Percentiles rank a stretch among this genome's conserved stretches.
phyloP scores from a whole-genome alignment of 2,329 filamentous ascomycete species.

The Periconia macrospinosa region DNA sequence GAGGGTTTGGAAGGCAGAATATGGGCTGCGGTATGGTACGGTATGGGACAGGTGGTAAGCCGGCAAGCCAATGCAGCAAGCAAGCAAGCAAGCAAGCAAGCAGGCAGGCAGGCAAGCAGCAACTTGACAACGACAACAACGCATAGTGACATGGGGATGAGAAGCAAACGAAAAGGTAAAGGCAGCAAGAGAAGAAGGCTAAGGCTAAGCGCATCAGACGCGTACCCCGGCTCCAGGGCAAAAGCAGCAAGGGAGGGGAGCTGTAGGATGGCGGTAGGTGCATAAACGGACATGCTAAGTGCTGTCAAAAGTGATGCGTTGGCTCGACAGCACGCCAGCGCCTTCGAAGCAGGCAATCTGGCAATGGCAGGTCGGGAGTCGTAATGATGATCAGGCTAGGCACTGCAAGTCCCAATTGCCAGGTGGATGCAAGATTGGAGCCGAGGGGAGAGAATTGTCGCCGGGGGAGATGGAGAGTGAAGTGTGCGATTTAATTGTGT shows the following conservation, averaged over 20 bases:
- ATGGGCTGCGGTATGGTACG: too few relatives aligned
- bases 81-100: too few relatives aligned
- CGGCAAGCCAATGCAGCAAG: not conserved
- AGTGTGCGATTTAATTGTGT: not conserved
- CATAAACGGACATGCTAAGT: conserved; percentile 45
- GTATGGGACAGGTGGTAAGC: not conserved
- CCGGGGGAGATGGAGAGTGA: conserved; percentile 1
- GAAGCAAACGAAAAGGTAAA: conserved; percentile 20
- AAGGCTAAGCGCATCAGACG: conserved; percentile 43
- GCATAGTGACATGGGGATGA: conserved; percentile 3
- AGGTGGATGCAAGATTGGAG: conserved; percentile 1
- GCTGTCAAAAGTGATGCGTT: conserved; percentile 47
- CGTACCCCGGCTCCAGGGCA: conserved; percentile 28
- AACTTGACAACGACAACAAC: conserved; percentile 9
- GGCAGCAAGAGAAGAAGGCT: conserved; percentile 30
- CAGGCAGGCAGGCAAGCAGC: too few relatives aligned
- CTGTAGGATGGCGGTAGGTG: conserved; percentile 29
- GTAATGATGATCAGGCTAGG: conserved; percentile 23
- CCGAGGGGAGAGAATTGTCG: conserved; percentile 19
- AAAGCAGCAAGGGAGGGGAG: conserved; percentile 39
- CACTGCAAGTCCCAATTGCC: conserved; percentile 20
- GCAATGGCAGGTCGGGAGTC: conserved; percentile 39
- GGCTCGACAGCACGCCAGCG: conserved; percentile 44
- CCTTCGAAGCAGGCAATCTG: conserved; percentile 42
- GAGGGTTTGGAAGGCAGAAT: not conserved